These are phyloP conservation scores for Botrytis aclada DNA, from an alignment of 2,329 filamentous ascomycete species.

Conservation along the genomic window DNA sequence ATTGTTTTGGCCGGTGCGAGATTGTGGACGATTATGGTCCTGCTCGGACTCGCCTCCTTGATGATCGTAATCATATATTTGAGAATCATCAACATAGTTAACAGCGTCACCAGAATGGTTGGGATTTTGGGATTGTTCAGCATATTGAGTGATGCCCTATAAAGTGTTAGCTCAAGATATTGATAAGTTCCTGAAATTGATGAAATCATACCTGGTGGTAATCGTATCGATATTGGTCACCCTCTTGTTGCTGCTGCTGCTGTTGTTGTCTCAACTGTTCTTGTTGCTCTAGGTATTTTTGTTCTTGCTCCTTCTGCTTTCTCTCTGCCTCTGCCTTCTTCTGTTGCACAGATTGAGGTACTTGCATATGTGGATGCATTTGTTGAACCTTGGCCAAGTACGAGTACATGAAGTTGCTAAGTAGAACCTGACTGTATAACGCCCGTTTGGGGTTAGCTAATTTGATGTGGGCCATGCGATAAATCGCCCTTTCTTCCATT, in stretches of 20 bases:
- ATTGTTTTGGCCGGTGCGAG: constrained; percentile 37
- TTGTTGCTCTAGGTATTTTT: constrained; percentile 35
- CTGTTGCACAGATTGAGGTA: constrained; percentile 75
- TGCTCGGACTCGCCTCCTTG: constrained; percentile 39
- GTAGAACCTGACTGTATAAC: constrained; percentile 87
- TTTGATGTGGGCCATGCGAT: constrained; percentile 98
- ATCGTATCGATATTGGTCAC: constrained; percentile 38
- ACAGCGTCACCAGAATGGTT: constrained; percentile 39
- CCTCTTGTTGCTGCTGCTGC: constrained; percentile 38
- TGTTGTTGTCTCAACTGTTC: constrained; percentile 33
- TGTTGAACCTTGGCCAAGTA: constrained; percentile 98
- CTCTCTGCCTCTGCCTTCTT: constrained; percentile 61
- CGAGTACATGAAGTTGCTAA: constrained; percentile 99
- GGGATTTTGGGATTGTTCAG: constrained; percentile 35
- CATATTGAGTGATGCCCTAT: constrained; percentile 39
- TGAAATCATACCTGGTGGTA: constrained; percentile 37
- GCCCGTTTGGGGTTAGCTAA: constrained; percentile 93
- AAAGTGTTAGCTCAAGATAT: constrained; percentile 22
- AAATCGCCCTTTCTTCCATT: constrained; percentile 92
- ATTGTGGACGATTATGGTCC: constrained; percentile 35
- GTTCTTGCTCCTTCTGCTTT: constrained; percentile 43
- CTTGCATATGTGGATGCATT: constrained; percentile 94
- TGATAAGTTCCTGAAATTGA: not conserved
- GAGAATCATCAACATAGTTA: constrained; percentile 47
- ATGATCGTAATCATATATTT: constrained; percentile 50